These are phyloP conservation scores for Zymoseptoria brevis DNA, from an alignment of 2,329 filamentous ascomycete species.

Conservation along the genomic window DNA sequence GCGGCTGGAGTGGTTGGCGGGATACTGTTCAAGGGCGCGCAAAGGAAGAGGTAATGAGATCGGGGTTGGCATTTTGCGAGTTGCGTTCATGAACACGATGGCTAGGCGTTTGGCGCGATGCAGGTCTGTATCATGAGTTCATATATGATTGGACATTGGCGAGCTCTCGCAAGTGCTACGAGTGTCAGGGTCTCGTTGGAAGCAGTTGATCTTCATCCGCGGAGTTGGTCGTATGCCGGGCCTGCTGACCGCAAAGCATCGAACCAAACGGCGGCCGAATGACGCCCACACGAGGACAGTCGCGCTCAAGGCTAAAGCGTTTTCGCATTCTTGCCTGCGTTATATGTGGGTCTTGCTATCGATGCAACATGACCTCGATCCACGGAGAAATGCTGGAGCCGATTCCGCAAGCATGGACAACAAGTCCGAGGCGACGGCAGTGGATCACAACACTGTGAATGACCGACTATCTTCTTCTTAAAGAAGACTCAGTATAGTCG, in stretches of 20 bases:
- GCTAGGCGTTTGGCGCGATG: neutral
- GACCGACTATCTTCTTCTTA: neutral
- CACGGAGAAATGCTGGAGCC: too few species aligned
- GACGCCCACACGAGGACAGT: too few species aligned
- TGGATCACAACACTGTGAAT: neutral
- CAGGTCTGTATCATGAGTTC: neutral
- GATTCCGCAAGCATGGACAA: neutral
- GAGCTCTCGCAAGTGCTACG: neutral
- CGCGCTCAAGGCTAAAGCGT: too few species aligned
- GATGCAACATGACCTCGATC: too few species aligned
- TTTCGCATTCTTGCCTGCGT: too few species aligned
- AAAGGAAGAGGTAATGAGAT: slow-evolving; percentile 22
- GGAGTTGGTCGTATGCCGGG: neutral
- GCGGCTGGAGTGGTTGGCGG: slow-evolving; percentile 90
- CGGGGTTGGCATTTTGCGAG: neutral
- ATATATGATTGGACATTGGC: neutral
- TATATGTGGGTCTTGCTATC: too few species aligned
- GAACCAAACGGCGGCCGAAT: too few species aligned
- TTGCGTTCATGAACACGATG: neutral
- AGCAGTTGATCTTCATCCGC: neutral
- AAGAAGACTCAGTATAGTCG: neutral
- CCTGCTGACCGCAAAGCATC: too few species aligned
- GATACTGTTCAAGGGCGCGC: slow-evolving; percentile 67
- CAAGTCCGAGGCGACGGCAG: neutral
- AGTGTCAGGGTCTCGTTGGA: neutral